Conservation (phyloP, 2,329 filamentous ascomycete genomes). For the Sporothrix pallida region DNA sequence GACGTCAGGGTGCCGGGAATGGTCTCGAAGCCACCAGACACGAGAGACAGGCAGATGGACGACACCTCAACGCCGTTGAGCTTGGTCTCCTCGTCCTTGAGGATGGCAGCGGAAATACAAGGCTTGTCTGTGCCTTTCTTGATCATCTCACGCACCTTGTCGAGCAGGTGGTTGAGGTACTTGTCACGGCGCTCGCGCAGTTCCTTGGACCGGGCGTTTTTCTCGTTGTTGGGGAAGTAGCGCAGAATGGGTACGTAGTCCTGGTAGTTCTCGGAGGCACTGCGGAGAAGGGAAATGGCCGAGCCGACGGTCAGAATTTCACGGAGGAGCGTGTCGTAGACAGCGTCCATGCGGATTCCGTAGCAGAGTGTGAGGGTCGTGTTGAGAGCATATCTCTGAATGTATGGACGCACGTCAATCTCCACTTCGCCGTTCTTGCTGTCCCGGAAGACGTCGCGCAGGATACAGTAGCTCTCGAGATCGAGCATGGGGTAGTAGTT, state of each 20-base stretch:
- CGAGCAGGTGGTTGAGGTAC: constrained; percentile 69
- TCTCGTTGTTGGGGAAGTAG: constrained; percentile 55
- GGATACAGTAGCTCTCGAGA: constrained; percentile 72
- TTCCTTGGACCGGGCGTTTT: constrained; percentile 67
- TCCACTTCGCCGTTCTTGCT: constrained; percentile 53
- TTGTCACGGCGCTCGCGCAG: constrained; percentile 45
- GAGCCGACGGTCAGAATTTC: constrained; percentile 80
- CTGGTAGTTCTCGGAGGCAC: constrained; percentile 73
- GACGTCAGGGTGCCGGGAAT: constrained; percentile 80
- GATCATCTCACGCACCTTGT: constrained; percentile 51
- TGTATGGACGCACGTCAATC: constrained; percentile 74
- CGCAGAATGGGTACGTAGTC: constrained; percentile 64
- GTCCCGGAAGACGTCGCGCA: constrained; percentile 73
- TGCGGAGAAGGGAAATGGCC: constrained; percentile 75
- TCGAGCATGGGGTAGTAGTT: constrained; percentile 84
- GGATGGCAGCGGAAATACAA: constrained; percentile 42
- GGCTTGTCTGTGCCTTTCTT: constrained; percentile 41
- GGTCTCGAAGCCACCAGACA: constrained; percentile 80
- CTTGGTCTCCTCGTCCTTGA: constrained; percentile 41
- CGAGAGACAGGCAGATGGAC: constrained; percentile 76
- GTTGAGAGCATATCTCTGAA: constrained; percentile 77
- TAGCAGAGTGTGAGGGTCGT: constrained; percentile 81
- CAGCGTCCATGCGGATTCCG: constrained; percentile 69
- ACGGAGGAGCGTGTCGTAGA: constrained; percentile 61
- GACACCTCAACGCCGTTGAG: constrained; percentile 60